Evolutionary conservation across 345 rosid species (phyloP), one percentile per base, ranked within the genome.

Genomic region (Populus pruinosa): DNA sequence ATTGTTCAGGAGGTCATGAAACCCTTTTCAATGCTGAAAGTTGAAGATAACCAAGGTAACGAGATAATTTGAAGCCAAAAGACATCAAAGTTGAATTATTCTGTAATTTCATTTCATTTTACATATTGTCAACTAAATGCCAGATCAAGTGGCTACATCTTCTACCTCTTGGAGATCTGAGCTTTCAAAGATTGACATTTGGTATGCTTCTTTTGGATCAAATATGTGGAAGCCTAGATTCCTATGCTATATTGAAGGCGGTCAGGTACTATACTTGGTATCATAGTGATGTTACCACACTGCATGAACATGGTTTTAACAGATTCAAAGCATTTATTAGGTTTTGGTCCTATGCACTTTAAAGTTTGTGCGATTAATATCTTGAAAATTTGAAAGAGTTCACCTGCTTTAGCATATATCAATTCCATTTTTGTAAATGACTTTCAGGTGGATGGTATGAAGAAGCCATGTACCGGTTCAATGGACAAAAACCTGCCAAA

Each of bases 131-230:
- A 53, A 71, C 21, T 56, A 31, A 71, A 69, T 70, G 82, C 88
- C 88, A 78, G 89, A 75, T 77, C 67, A 76, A 79, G 66, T 61
- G 47, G 83, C 59, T 62, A 38, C 66, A 71, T 77, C 49, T 63
- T 74, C 86, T 70, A 66, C 72, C 50, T 36, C 80, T 13, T 93
- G 98, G 99, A 88, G 97, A 83, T 80, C 90, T 44, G 91, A 83
- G 76, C 87, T 89, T 6, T 86, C 98, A 21, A 91, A 86, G 77
- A 76, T 80, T 74, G 95, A 90, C 39, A 38, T 94, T 78, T 94
- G 95, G 93, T 93, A 94, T 87, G 98, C 98, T 67, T 35, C 87
- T 81, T 94, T 59, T 84, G 98, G 98, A 72, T 91, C 93, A 70
- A 94, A 88, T 86, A 88, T 94, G 91, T 89, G 97, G 95, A 88